A percentile compares a stretch with the other conserved stretches of the same genome.
Conservation (phyloP, 1,284 basidiomycete genomes). For the Nidula niveotomentosa region DNA sequence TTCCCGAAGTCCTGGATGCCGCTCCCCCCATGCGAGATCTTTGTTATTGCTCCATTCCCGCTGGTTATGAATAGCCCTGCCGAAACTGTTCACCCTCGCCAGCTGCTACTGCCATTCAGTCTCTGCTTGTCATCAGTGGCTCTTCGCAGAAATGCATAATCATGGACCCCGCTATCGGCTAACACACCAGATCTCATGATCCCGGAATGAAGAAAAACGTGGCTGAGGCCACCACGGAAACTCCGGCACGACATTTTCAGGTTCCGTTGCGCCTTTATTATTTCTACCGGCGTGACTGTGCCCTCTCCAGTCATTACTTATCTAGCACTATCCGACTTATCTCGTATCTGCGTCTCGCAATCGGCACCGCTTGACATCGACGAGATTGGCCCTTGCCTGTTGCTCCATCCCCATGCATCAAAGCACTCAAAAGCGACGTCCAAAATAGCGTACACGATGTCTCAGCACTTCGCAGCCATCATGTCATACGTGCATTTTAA, state of each 20-base stretch:
- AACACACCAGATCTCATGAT: background rate
- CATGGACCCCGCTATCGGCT: background rate
- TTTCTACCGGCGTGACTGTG: background rate
- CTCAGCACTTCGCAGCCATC: background rate
- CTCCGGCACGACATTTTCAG: background rate
- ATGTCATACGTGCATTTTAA: background rate
- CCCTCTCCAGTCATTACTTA: background rate
- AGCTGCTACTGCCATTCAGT: background rate
- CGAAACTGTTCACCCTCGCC: background rate
- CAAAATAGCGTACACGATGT: too few species aligned
- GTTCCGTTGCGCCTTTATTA: background rate
- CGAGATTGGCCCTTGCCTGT: background rate
- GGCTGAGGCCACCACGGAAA: background rate
- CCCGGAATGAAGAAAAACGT: background rate
- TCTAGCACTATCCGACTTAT: background rate
- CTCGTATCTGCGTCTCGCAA: background rate
- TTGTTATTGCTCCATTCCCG: background rate
- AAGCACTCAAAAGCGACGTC: too few species aligned
- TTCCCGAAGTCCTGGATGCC: background rate
- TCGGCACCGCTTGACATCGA: background rate
- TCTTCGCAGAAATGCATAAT: background rate
- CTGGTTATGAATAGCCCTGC: background rate
- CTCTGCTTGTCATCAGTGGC: background rate
- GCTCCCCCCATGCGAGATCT: background rate
- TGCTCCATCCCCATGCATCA: background rate